Percentiles rank a stretch among this genome's conserved stretches.
phyloP scores from a whole-genome alignment of 2,329 filamentous ascomycete species.

The Ceratocystis cubensis region DNA sequence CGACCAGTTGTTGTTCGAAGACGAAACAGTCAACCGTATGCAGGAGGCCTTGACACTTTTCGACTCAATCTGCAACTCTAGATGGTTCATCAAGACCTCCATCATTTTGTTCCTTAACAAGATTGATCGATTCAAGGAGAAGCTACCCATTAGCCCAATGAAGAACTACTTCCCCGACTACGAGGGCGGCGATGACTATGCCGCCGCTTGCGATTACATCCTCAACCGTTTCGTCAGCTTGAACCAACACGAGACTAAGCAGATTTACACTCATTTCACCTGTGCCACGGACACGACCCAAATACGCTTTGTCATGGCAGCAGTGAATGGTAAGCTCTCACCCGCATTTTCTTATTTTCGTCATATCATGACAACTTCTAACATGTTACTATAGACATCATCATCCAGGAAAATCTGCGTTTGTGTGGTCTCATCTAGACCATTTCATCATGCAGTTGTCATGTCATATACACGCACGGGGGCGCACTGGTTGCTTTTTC shows the following conservation, averaged over 20 bases:
- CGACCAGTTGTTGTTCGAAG: slow-evolving; percentile 89
- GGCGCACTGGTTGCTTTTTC: slow-evolving; percentile 22
- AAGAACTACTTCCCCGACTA: slow-evolving; percentile 84
- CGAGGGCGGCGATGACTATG: slow-evolving; percentile 92
- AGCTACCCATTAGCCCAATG: slow-evolving; percentile 69
- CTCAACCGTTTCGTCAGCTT: slow-evolving; percentile 95
- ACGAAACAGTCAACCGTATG: slow-evolving; percentile 93
- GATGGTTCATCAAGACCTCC: slow-evolving; percentile 83
- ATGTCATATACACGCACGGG: slow-evolving; percentile 23
- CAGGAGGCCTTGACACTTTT: slow-evolving; percentile 78
- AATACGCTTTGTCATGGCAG: slow-evolving; percentile 98
- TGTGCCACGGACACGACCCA: slow-evolving; percentile 98
- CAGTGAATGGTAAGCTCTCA: slow-evolving; percentile 71
- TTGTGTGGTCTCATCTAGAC: slow-evolving; percentile 89
- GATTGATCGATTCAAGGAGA: slow-evolving; percentile 80
- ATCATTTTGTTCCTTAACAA: slow-evolving; percentile 87
- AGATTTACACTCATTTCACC: slow-evolving; percentile 99
- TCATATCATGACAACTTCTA: slow-evolving; percentile 28
- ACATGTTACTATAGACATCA: slow-evolving; percentile 62
- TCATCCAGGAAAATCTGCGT: slow-evolving; percentile 98
- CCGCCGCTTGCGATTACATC: slow-evolving; percentile 94
- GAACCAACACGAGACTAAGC: slow-evolving; percentile 98
- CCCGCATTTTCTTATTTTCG: neutral
- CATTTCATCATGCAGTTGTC: slow-evolving; percentile 27
- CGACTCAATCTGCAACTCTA: slow-evolving; percentile 76